phyloP scores from a whole-genome alignment of 2,329 filamentous ascomycete species.

The Exophiala lecanii-corni region DNA sequence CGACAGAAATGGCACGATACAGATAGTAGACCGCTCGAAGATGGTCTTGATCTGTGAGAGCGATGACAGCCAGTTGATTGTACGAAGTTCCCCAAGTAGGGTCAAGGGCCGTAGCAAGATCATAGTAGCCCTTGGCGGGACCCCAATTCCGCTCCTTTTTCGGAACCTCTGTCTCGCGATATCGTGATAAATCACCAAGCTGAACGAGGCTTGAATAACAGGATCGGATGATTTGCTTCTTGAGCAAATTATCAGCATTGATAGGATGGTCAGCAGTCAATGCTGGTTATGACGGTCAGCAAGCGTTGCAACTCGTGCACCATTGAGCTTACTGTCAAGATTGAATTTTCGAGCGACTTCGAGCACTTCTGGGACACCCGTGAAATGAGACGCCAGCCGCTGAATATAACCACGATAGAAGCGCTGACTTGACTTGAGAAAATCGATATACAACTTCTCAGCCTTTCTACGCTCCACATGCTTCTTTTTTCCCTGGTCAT shows the following conservation, averaged over 20 bases:
- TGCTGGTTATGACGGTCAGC: constrained; percentile 39
- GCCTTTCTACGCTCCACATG: constrained; percentile 68
- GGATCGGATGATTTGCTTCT: constrained; percentile 60
- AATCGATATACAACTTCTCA: constrained; percentile 74
- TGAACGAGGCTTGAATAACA: constrained; percentile 81
- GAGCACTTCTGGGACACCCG: constrained; percentile 54
- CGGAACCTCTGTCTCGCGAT: constrained; percentile 69
- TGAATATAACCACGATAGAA: constrained; percentile 88
- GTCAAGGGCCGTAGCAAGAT: constrained; percentile 71
- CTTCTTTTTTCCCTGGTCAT: constrained; percentile 48
- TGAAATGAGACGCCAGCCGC: constrained; percentile 60
- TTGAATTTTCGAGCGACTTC: constrained; percentile 51
- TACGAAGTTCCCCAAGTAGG: constrained; percentile 76
- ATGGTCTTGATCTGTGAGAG: constrained; percentile 69
- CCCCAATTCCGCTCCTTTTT: constrained; percentile 72
- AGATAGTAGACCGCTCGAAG: constrained; percentile 85
- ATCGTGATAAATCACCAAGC: constrained; percentile 84
- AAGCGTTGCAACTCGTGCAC: background rate
- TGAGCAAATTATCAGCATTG: constrained; percentile 48
- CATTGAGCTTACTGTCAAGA: constrained; percentile 39
- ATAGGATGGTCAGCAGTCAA: constrained; percentile 43
- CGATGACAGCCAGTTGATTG: constrained; percentile 86
- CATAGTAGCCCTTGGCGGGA: constrained; percentile 77
- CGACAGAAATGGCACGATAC: constrained; percentile 73
- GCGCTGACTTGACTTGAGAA: constrained; percentile 79